A percentile compares a stretch with the other conserved stretches of the same genome.
Evolutionary conservation across 768 basidiomycete genomes (phyloP).

Genomic region (Russula emetica): DNA sequence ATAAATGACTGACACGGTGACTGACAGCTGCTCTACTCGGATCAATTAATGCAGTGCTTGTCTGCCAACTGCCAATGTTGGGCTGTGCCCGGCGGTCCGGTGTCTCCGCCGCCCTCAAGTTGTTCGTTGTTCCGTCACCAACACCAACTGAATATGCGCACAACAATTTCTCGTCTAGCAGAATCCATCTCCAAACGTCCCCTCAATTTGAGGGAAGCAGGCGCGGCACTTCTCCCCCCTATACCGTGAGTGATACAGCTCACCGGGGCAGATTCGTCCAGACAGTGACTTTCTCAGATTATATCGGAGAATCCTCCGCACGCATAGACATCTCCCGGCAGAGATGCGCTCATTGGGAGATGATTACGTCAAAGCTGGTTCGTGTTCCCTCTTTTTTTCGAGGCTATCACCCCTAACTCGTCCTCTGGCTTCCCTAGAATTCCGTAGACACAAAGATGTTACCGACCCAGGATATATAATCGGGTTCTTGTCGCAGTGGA

Average conservation of each 20-base stretch:
- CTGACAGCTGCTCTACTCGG: background rate
- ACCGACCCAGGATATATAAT: conserved; percentile 90
- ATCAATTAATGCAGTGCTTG: too few species aligned
- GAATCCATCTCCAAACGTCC: conserved; percentile 34
- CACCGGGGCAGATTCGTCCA: background rate
- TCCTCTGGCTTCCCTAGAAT: conserved; percentile 53
- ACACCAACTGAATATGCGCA: conserved; percentile 11
- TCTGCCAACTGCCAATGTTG: background rate
- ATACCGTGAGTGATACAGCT: conserved; percentile 38
- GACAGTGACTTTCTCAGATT: conserved; percentile 32
- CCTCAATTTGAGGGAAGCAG: conserved; percentile 34
- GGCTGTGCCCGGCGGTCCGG: background rate
- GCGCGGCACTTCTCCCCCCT: conserved; percentile 40
- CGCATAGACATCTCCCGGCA: conserved; percentile 40
- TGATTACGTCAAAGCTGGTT: conserved; percentile 43
- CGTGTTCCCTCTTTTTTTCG: background rate
- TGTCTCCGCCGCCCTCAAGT: background rate
- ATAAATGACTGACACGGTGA: too few species aligned
- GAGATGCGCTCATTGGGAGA: conserved; percentile 48
- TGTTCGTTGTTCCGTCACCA: too few species aligned
- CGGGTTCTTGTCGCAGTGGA: conserved; percentile 95
- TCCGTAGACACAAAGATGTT: conserved; percentile 71
- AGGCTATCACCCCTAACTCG: background rate
- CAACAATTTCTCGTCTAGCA: conserved; percentile 28
- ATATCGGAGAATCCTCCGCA: conserved; percentile 43